Percentiles rank a stretch among this genome's conserved stretches.
Conservation (phyloP, 208 protist species). For the Wallacemonas sp. region DNA sequence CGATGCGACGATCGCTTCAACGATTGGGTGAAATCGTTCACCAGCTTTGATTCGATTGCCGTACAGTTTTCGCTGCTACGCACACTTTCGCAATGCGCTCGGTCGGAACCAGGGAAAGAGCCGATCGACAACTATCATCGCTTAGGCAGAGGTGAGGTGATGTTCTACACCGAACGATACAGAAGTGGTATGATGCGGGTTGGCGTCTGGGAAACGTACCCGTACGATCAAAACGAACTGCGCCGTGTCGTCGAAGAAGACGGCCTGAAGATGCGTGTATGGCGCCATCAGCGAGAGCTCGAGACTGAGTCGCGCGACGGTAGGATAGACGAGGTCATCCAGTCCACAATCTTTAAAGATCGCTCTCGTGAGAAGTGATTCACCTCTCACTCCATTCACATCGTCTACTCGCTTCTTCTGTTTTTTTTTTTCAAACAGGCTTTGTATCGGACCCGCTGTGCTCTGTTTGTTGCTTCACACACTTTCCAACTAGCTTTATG, state of each 20-base stretch:
- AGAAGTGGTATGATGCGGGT: constrained; percentile 76
- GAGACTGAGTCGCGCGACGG: constrained; percentile 69
- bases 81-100: constrained; percentile 42
- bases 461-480: no score
- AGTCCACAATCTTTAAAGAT: constrained; percentile 43
- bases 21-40: constrained; percentile 70
- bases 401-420: no score
- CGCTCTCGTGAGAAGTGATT: neutral
- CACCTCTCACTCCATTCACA: no score
- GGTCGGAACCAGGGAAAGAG: constrained; percentile 52
- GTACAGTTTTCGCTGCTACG: constrained; percentile 36
- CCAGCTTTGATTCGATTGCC: constrained; percentile 36
- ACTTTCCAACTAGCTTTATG: no score
- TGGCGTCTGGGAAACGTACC: constrained; percentile 66
- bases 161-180: constrained; percentile 81
- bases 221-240: constrained; percentile 76
- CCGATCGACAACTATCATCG: constrained; percentile 64
- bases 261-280: constrained; percentile 83
- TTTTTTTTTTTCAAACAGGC: no score
- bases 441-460: no score
- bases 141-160: constrained; percentile 57
- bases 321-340: constrained; percentile 74
- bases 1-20: constrained; percentile 85
- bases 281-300: constrained; percentile 72
- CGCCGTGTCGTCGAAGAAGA: constrained; percentile 66